A percentile compares a stretch with the other conserved stretches of the same genome.
These are phyloP conservation scores for Tuber umbilicatum DNA, from an alignment of 495 filamentous ascomycete species.

Conservation along the genomic window DNA sequence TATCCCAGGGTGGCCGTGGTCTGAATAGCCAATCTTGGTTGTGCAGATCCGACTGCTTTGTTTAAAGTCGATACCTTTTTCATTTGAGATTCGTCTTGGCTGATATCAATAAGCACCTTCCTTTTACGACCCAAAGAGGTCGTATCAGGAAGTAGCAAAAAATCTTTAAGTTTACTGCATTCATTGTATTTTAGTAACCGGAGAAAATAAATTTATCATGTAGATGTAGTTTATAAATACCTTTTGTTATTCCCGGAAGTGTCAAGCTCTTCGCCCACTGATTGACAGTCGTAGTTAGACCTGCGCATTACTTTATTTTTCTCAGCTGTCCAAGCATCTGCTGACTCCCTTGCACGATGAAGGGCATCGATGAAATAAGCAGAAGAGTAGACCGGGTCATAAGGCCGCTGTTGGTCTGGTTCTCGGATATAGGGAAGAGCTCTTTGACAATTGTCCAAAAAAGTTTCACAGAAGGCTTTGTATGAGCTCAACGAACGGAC, in stretches of 20 bases:
- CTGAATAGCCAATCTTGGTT: neutral
- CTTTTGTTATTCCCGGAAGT: neutral
- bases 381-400: constrained; percentile 82
- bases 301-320: constrained; percentile 47
- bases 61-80: neutral
- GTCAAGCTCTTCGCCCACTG: neutral
- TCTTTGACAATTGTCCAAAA: constrained; percentile 8
- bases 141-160: neutral
- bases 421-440: constrained; percentile 46
- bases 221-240: neutral
- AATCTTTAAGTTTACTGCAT: constrained; percentile 2
- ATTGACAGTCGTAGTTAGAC: constrained; percentile 34
- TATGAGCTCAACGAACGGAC: constrained; percentile 5
- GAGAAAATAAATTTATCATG: neutral
- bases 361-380: constrained; percentile 79
- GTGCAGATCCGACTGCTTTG: neutral
- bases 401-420: constrained; percentile 68
- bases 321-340: constrained; percentile 56
- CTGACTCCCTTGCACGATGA: constrained; percentile 73
- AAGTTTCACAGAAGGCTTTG: constrained; percentile 8
- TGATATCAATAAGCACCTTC: neutral
- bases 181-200: neutral
- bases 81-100: neutral
- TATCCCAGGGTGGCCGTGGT: neutral
- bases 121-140: neutral